Percentiles rank a stretch among this genome's conserved stretches.
Evolutionary conservation across 2,329 filamentous ascomycete species (phyloP).

Genomic region (Sporothrix pallida): DNA sequence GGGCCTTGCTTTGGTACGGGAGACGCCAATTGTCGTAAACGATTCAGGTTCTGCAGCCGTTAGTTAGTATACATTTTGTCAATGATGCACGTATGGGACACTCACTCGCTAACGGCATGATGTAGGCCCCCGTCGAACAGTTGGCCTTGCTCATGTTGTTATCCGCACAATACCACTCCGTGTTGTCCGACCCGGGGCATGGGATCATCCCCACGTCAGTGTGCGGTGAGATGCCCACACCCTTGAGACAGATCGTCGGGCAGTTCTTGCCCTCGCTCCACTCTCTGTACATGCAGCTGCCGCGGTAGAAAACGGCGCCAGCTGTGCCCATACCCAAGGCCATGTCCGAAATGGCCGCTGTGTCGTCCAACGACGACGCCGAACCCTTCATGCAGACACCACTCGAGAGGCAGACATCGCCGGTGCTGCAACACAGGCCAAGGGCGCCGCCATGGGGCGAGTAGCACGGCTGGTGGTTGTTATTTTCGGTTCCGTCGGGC

Average conservation of each 20-base stretch:
- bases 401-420: slow-evolving; percentile 35
- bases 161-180: slow-evolving; percentile 35
- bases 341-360: neutral
- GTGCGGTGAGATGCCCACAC: neutral
- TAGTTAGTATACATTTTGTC: too few relatives aligned
- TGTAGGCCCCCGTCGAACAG: slow-evolving; percentile 31
- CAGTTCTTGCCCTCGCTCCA: slow-evolving; percentile 32
- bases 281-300: slow-evolving; percentile 32
- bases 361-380: neutral
- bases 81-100: neutral
- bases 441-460: neutral
- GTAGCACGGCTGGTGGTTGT: slow-evolving; percentile 34
- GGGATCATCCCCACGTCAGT: slow-evolving; percentile 23
- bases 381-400: slow-evolving; percentile 31
- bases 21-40: slow-evolving; percentile 31
- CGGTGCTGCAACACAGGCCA: slow-evolving; percentile 36
- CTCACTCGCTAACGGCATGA: slow-evolving; percentile 31
- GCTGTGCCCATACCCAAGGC: neutral
- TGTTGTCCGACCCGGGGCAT: slow-evolving; percentile 23
- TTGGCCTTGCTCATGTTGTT: slow-evolving; percentile 31
- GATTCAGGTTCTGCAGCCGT: neutral
- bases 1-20: neutral
- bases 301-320: slow-evolving; percentile 33
- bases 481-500: slow-evolving; percentile 34
- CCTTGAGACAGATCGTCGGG: slow-evolving; percentile 31